Conservation (phyloP, 1,284 basidiomycete genomes). For the Cryptococcus sp. region DNA sequence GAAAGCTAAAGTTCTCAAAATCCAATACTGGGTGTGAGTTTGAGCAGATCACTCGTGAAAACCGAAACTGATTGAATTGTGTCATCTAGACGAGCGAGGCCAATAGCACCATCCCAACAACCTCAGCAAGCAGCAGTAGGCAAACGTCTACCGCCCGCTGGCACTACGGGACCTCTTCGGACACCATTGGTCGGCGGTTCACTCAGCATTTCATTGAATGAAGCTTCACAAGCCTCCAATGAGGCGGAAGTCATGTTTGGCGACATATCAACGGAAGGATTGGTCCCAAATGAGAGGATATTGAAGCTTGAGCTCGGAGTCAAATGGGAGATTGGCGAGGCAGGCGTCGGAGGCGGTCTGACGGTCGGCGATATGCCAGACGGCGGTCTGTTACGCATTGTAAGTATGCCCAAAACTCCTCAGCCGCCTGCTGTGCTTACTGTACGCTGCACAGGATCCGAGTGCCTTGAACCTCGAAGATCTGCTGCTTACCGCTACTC, state of each 20-base stretch:
- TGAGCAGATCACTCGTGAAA: no score
- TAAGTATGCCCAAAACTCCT: conserved; percentile 18
- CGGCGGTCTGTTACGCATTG: conserved; percentile 25
- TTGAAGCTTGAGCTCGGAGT: conserved; percentile 33
- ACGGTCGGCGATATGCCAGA: conserved; percentile 41
- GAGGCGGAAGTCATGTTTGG: conserved; percentile 25
- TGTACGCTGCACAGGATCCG: conserved; percentile 26
- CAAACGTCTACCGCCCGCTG: conserved; percentile 19
- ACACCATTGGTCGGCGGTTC: conserved; percentile 37
- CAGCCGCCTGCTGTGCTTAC: background rate
- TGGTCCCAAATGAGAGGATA: conserved; percentile 28
- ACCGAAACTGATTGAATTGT: no score
- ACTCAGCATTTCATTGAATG: conserved; percentile 31
- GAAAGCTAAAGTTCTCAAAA: conserved; percentile 28
- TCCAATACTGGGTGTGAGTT: conserved; percentile 47
- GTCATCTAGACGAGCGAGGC: no score
- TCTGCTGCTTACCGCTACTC: conserved; percentile 33
- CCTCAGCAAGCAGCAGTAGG: conserved; percentile 21
- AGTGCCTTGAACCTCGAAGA: conserved; percentile 34
- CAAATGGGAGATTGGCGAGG: conserved; percentile 47
- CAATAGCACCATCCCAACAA: conserved; percentile 5
- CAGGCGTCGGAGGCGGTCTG: conserved; percentile 37
- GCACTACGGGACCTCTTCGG: conserved; percentile 10
- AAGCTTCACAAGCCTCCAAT: conserved; percentile 16
- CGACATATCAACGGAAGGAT: conserved; percentile 18